A percentile compares a stretch with the other conserved stretches of the same genome.
Conservation (phyloP, 2,329 filamentous ascomycete genomes). For the Epicoccum sorghinum region DNA sequence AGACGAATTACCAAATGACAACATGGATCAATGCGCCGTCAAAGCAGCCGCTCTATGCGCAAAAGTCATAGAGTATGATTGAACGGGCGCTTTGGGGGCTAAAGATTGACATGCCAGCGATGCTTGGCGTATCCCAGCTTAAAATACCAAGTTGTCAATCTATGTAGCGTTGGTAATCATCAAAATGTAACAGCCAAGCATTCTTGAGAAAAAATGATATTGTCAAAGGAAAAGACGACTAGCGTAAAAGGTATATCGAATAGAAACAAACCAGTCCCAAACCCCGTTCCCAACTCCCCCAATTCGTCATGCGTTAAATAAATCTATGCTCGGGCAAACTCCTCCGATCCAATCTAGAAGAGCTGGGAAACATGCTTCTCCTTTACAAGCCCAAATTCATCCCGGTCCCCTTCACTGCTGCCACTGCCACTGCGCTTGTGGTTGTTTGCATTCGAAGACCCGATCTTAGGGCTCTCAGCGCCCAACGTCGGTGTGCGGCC, state of each 20-base stretch:
- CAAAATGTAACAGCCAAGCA: too few relatives aligned
- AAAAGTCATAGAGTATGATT: neutral
- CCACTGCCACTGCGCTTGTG: conserved; percentile 16
- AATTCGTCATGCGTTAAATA: neutral
- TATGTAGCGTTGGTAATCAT: too few relatives aligned
- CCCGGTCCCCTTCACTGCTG: neutral
- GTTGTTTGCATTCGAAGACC: neutral
- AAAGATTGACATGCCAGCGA: too few relatives aligned
- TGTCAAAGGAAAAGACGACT: conserved; percentile 1
- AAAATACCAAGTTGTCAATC: too few relatives aligned
- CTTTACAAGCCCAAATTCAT: conserved; percentile 14
- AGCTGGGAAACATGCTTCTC: conserved; percentile 6
- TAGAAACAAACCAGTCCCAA: neutral
- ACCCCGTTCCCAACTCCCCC: neutral
- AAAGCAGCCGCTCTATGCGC: conserved; percentile 2
- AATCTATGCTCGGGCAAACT: neutral
- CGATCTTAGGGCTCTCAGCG: conserved; percentile 5
- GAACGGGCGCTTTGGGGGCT: too few relatives aligned
- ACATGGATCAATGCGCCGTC: conserved; percentile 18
- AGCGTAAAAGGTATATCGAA: conserved; percentile 7
- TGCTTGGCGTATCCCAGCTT: too few relatives aligned
- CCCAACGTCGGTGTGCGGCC: conserved; percentile 10
- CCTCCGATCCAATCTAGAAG: neutral
- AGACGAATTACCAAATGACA: conserved; percentile 12
- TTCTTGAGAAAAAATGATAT: neutral